Evolutionary conservation across 2,329 filamentous ascomycete species (phyloP), one percentile per base, ranked within the genome.

Genomic region (Colletotrichum somersetense): DNA sequence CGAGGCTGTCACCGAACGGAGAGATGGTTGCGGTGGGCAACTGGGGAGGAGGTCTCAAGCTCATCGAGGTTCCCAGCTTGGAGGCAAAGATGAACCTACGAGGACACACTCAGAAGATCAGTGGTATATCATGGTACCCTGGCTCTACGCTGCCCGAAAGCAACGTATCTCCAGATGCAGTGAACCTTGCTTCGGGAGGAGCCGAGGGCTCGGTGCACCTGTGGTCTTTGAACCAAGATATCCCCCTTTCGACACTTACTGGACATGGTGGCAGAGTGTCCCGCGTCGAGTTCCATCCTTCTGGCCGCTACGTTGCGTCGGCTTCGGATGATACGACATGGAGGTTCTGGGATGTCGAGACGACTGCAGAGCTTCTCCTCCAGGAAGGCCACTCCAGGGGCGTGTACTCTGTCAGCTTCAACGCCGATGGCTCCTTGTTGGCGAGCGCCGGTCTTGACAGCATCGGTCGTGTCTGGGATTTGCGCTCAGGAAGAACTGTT

Each of bases 271-370:
- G 93, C 66, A 91, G 96, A 73, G 95, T 99, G 11, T 97, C 95
- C 77, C 91, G 96, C 68, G 92, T 97, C 16, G 96, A 97, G 71
- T 97, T 98, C 78, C 96, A 99, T 76, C 96, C 96, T 0, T 97
- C 94, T 0, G 96, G 96, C 4, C 89, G 89, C 73, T 98, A 96
- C 78, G 86, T 98, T 7, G 96, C 96, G 6, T 97, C 95, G 1
- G 96, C 96, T 8, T 97, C 95, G 0, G 96, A 96, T 77, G 96
- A 99, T 79, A 97, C 95, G 2, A 97, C 96, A 0, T 99, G 96
- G 96, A 91, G 96, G 56, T 85, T 99, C 44, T 99, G 96, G 96
- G 96, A 98, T 79, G 90, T 98, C 0, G 91, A 94, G 76, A 96
- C 92, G 0, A 93, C 91, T 0, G 91, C 91, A 2, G 95, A 98